Evolutionary conservation across 116 monocot genomes (phyloP), one percentile per base, ranked within the genome.

Genomic region (Phalaenopsis hybrid): DNA sequence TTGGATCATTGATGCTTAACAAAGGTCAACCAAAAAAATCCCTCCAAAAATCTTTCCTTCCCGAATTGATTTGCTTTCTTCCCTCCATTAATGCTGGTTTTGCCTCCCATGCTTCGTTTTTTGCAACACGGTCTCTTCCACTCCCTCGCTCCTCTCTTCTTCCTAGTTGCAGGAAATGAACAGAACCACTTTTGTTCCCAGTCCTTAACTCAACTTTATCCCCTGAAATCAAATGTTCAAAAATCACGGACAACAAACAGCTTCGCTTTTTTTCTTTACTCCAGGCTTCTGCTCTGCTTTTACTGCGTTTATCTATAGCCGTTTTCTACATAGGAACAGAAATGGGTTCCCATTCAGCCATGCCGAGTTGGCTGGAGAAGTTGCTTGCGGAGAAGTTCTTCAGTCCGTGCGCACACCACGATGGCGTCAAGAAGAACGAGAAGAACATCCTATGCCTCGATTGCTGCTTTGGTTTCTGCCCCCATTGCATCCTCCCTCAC

Each of bases 371-470:
- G 93, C 70, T 93, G 80, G 90, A 90, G 77, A 51, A 76, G 4
- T 70, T 93, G 72, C 67, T 86, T 37, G 50, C 78, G 1, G 90
- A 90, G 83, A 86, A 58, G 44, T 93, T 93, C 87, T 93, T 93
- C 90, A 67, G 44, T 34, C 87, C 86, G 15, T 93, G 93, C 48
- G 43, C 50, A 28, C 33, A 78, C 18, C 93, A 93, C 55, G 89
- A 90, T 75, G 48, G 82, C 1, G 78, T 85, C 12, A 90, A 88
- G 89, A 94, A 90, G 90, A 94, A 92, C 82, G 94, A 94, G 87
- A 87, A 83, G 83, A 94, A 94, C 81, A 85, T 94, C 76, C 89
- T 90, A 81, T 94, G 94, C 87, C 83, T 94, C 49, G 94, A 94
- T 50, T 94, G 94, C 82, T 89, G 94, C 86, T 85, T 79, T 49